A percentile compares a stretch with the other conserved stretches of the same genome.
phyloP scores from a whole-genome alignment of 805 yeast genomes.

The Kodamaea kaohsiungensis region DNA sequence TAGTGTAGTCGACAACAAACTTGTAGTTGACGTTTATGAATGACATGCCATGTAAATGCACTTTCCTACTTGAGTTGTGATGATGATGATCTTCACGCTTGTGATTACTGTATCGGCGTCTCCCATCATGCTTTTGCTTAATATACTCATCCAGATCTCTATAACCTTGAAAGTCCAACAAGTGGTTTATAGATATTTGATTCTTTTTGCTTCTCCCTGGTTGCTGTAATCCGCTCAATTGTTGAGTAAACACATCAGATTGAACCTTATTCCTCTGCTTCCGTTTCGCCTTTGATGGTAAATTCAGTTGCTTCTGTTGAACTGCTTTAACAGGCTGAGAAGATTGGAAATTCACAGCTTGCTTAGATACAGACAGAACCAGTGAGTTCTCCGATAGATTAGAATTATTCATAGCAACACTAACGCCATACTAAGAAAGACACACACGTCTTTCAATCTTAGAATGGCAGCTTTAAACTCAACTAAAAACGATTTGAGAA shows the following conservation, averaged over 20 bases:
- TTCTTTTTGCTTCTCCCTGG: conserved; percentile 32
- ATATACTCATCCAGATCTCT: conserved; percentile 39
- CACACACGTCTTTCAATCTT: not conserved
- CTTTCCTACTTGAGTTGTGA: conserved; percentile 14
- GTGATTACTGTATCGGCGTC: conserved; percentile 11
- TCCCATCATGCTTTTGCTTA: conserved; percentile 1
- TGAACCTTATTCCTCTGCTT: not conserved
- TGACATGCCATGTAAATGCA: conserved; percentile 61
- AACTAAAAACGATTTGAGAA: not conserved
- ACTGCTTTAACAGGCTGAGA: not conserved
- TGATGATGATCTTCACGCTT: conserved; percentile 7
- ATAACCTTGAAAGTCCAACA: conserved; percentile 55
- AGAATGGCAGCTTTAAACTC: not conserved
- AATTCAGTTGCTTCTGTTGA: not conserved
- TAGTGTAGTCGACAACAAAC: conserved; percentile 70
- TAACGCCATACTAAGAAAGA: not conserved
- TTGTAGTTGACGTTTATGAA: conserved; percentile 83
- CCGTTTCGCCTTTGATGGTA: not conserved
- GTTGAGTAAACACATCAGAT: not conserved
- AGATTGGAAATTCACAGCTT: not conserved
- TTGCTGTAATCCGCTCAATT: not conserved
- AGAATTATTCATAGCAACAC: not conserved
- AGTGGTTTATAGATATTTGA: conserved; percentile 60
- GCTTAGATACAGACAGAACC: not conserved
- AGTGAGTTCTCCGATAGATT: not conserved